Base-by-base conservation (phyloP, 805 yeast genomes). In the Diddensiella transvaalensis region DNA sequence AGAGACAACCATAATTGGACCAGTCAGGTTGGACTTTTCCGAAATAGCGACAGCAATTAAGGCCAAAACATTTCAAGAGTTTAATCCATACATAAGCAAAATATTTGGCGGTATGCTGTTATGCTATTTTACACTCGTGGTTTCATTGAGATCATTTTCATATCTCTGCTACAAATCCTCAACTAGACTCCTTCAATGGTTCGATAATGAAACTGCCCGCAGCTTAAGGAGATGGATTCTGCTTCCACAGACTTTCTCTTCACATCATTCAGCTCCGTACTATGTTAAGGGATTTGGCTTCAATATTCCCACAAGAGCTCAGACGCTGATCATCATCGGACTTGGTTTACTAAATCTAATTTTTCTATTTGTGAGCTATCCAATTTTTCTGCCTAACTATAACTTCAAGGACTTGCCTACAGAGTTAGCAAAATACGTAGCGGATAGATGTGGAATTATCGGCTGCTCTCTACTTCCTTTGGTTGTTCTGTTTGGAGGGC, bases 401-500 rank as follows among this genome's bases (percentile, higher is more conserved):
- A 35, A 35, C 21, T 35, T 8, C 21, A 13, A 35, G 21, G 21
- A 35, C 38, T 8, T n/a, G 38, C 8, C 38, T 8, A 35, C 38
- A 8, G 38, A 35, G 38, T 17, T 35, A 6, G 8, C 38, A 15
- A 35, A 35, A 18, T 66, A 58, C 55, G 38, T 64, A 47, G 75
- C 71, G 3, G 87, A 67, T 8, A 62, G 78, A 58, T 46, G 70
- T 0, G 66, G 64, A 5, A 55, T 60, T 38, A 47, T 61, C 3
- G 82, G 82, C 65, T 67, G 75, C 48, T 88, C 68, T 4, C 65
- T 77, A 59, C 47, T 70, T 1, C 64, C 62, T 11, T 55, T 60
- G 40, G 42, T 60, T 3, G 80, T 82, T 65, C 66, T 76, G 50
- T 91, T 85, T 66, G 81, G 74, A 4, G 83, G 84, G 29, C 71